Percentiles rank a stretch among this genome's conserved stretches.
phyloP scores from a whole-genome alignment of 169 alveolate species.

The Toxoplasma gondii region DNA sequence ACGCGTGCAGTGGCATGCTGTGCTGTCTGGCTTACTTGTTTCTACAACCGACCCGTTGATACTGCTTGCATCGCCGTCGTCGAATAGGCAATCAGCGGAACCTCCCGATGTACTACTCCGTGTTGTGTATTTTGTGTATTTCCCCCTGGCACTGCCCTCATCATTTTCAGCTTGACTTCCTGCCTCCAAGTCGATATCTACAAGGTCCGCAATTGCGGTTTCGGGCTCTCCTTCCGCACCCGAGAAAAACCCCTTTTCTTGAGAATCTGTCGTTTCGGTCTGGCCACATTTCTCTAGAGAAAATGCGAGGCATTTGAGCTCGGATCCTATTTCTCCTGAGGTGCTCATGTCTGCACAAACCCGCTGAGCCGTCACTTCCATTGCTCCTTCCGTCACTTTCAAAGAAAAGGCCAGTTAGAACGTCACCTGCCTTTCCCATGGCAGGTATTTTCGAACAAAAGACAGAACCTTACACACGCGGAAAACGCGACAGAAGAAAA shows the following conservation, averaged over 20 bases:
- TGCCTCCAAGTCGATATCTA: slow-evolving; percentile 28
- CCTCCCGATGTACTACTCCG: slow-evolving; percentile 25
- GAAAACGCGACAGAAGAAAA: background rate
- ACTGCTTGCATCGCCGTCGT: background rate
- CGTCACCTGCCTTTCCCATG: slow-evolving; percentile 23
- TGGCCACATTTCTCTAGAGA: background rate
- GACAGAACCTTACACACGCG: background rate
- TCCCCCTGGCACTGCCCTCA: background rate
- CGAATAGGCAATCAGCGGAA: background rate
- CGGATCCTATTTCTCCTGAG: background rate
- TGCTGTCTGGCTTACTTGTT: background rate
- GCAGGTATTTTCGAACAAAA: background rate
- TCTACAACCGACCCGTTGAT: background rate
- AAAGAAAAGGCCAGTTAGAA: background rate
- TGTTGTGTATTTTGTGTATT: background rate
- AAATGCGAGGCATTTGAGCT: background rate
- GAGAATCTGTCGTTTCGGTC: background rate
- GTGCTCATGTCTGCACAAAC: background rate
- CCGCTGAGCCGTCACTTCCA: slow-evolving; percentile 9
- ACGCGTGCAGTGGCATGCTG: too few relatives aligned
- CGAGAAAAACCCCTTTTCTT: background rate
- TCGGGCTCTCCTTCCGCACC: background rate
- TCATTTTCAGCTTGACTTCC: background rate
- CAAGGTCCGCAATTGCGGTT: background rate
- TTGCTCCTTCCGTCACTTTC: slow-evolving; percentile 23